Conservation (phyloP, 768 basidiomycete genomes). For the Tricholoma bakamatsutake region DNA sequence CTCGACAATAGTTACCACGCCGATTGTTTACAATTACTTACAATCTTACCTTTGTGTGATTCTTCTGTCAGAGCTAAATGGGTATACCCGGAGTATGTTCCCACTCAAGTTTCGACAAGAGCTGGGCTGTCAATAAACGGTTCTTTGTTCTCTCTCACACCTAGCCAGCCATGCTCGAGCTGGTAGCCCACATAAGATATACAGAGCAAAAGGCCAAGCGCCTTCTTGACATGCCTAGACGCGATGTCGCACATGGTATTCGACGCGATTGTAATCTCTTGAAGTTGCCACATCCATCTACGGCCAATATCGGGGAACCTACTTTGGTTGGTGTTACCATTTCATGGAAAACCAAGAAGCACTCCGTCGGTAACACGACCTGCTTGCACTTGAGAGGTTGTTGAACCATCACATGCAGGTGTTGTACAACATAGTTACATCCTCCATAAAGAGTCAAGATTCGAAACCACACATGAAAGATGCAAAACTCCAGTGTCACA, state of each 20-base stretch:
- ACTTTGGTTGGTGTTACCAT: neutral
- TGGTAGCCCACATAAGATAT: constrained; percentile 4
- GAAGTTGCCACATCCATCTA: constrained; percentile 9
- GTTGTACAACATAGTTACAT: neutral
- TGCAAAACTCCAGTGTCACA: neutral
- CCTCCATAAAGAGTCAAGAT: neutral
- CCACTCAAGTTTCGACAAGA: no score
- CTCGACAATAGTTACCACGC: no score
- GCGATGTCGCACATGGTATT: no score
- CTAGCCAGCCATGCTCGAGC: neutral
- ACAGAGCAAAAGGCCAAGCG: neutral
- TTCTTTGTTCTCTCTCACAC: neutral
- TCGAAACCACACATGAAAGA: neutral
- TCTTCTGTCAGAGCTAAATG: no score
- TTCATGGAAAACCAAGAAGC: constrained; percentile 2
- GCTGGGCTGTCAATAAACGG: neutral
- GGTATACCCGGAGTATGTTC: no score
- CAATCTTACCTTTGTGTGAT: no score
- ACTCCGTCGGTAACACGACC: neutral
- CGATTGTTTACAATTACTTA: no score
- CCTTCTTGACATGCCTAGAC: neutral
- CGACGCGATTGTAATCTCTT: constrained; percentile 4
- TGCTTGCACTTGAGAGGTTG: neutral
- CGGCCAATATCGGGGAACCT: constrained; percentile 6
- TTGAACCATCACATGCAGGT: neutral